Base-by-base conservation (phyloP, 345 rosid genomes). In the Turritis glabra region DNA sequence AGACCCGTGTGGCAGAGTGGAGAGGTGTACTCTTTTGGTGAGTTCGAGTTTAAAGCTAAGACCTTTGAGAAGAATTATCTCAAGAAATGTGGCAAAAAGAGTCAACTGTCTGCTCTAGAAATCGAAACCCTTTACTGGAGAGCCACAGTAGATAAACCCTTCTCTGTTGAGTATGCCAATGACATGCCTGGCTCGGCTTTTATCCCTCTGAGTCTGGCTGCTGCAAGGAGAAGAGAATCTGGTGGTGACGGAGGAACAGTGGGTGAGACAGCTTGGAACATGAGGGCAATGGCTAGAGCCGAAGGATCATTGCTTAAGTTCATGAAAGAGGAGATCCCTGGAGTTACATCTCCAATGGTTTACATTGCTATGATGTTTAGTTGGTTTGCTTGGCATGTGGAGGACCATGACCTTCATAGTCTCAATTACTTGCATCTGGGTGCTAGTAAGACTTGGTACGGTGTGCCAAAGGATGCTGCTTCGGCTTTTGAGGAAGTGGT, bases 351-450 rank as follows among this genome's bases (percentile, higher is more conserved):
- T 10, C 97, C 99, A 0, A 95, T 95, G 99, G 91, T 95, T 33
- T 95, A 95, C 67, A 44, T 95, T 32, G 99, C 97, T 32, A 95
- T 95, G 97, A 76, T 92, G 88, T 95, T 95, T 75, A 95, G 99
- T 77, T 95, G 97, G 99, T 95, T 92, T 57, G 99, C 99, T 81
- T 95, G 99, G 99, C 99, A 95, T 72, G 97, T 88, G 1, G 99
- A 95, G 83, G 99, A 95, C 76, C 97, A 95, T 72, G 97, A 95
- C 77, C 84, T 95, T 61, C 99, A 95, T 66, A 95, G 99, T 88
- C 86, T 95, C 74, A 95, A 92, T 84, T 95, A 95, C 82, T 71
- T 95, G 92, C 99, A 95, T 81, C 83, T 86, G 85, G 99, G 99
- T 25, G 97, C 97, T 40, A 84, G 85, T 70, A 95, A 95, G 84